Percentiles rank a stretch among this genome's conserved stretches.
Evolutionary conservation across 192 early-diverging fungal genomes (phyloP).

Genomic region (Umbelopsis sp.): DNA sequence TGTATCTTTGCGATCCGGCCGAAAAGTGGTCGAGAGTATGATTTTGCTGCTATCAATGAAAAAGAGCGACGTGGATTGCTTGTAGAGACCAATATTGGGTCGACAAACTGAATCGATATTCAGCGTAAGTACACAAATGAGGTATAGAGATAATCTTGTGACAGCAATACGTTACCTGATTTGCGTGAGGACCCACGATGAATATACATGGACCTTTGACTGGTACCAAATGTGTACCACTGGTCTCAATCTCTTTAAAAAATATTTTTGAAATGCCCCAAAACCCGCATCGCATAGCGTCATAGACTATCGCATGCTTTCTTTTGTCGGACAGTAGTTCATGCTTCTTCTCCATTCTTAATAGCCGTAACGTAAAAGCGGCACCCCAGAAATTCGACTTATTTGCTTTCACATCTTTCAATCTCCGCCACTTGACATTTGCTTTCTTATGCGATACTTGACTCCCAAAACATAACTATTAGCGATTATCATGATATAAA

Average conservation of each 20-base stretch:
- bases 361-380: background rate
- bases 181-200: conserved; percentile 79
- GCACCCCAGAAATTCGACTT: background rate
- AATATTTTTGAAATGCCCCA: conserved; percentile 66
- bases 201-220: conserved; percentile 90
- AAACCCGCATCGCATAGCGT: background rate
- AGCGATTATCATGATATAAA: too few relatives aligned
- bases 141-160: background rate
- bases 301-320: conserved; percentile 13
- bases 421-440: too few relatives aligned
- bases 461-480: too few relatives aligned
- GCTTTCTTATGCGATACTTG: too few relatives aligned
- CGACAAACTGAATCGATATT: conserved; percentile 24
- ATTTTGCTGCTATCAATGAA: conserved; percentile 33
- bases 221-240: conserved; percentile 83
- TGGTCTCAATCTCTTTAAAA: conserved; percentile 86
- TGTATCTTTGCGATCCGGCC: conserved; percentile 35
- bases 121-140: background rate
- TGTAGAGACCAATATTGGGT: conserved; percentile 31
- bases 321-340: background rate
- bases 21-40: conserved; percentile 30
- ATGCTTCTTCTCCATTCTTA: background rate
- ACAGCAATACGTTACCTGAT: conserved; percentile 53
- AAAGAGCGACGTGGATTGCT: conserved; percentile 29
- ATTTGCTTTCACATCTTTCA: too few relatives aligned